Percentiles rank a stretch among this genome's conserved stretches.
Evolutionary conservation across 148 eudicot genomes (phyloP).

Genomic region (Fagopyrum homotropicum): DNA sequence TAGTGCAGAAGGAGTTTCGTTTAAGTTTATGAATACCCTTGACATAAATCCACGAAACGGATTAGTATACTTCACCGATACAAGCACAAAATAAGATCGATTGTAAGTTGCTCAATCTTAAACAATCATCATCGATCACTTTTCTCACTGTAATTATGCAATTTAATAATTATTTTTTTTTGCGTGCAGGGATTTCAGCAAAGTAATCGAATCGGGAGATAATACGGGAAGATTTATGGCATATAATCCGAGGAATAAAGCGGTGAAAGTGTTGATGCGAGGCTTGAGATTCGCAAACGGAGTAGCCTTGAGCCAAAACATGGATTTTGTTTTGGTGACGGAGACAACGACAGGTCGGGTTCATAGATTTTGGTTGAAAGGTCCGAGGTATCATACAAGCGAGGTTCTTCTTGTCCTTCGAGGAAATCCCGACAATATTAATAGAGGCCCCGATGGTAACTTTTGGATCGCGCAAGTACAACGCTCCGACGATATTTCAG

Average conservation of each 20-base stretch:
- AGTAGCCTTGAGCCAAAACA: not conserved
- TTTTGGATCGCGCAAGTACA: not conserved
- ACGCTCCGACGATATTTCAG: not conserved
- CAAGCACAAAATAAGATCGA: not conserved
- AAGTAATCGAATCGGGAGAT: not conserved
- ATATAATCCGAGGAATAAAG: not conserved
- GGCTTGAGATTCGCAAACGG: conserved; percentile 2
- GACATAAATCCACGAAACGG: not conserved
- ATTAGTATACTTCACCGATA: not conserved
- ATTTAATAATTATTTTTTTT: not conserved
- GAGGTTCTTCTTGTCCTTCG: not conserved
- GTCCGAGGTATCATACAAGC: not conserved
- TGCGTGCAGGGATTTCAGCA: not conserved
- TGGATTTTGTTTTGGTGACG: not conserved
- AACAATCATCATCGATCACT: not conserved
- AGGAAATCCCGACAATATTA: not conserved
- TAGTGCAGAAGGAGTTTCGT: not conserved
- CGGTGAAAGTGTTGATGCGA: not conserved
- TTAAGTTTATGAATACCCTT: not conserved
- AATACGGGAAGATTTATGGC: not conserved
- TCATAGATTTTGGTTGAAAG: not conserved
- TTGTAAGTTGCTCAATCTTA: not conserved
- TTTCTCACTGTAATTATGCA: no score
- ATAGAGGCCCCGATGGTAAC: not conserved
- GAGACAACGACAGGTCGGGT: not conserved